Evolutionary conservation across 2,329 filamentous ascomycete species (phyloP).

Genomic region (Calonectria leucothoes): DNA sequence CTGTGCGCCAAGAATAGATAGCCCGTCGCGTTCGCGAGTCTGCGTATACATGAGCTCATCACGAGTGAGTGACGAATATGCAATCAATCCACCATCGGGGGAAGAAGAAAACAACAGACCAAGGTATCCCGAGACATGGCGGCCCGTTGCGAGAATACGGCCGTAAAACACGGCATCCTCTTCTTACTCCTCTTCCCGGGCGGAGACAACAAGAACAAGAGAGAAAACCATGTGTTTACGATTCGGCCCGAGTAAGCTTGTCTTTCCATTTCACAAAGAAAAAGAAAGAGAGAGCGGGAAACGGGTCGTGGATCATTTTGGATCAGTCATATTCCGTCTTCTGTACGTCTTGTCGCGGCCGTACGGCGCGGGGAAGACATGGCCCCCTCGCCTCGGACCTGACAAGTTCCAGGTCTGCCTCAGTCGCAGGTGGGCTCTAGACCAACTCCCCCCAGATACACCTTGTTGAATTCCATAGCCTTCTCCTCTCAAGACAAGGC

Average conservation of each 20-base stretch:
- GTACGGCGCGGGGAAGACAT: background rate
- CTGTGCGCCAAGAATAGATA: background rate
- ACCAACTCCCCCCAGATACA: no score
- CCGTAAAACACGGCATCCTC: background rate
- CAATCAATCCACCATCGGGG: background rate
- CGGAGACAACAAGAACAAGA: background rate
- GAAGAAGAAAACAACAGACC: background rate
- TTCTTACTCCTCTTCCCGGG: background rate
- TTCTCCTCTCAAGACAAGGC: background rate
- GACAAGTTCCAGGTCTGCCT: background rate
- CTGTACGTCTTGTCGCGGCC: no score
- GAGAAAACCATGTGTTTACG: background rate
- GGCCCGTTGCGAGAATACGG: background rate
- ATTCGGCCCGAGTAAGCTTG: background rate
- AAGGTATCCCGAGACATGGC: background rate
- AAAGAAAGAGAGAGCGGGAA: background rate
- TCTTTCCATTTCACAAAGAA: background rate
- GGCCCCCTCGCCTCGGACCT: background rate
- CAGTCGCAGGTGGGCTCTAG: background rate
- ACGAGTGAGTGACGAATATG: background rate
- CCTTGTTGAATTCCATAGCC: no score
- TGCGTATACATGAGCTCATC: no score
- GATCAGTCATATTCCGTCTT: background rate
- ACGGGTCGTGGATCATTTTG: background rate
- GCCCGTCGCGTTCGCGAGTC: no score